Conservation (phyloP, 768 basidiomycete genomes). For the Exidia glandulosa region DNA sequence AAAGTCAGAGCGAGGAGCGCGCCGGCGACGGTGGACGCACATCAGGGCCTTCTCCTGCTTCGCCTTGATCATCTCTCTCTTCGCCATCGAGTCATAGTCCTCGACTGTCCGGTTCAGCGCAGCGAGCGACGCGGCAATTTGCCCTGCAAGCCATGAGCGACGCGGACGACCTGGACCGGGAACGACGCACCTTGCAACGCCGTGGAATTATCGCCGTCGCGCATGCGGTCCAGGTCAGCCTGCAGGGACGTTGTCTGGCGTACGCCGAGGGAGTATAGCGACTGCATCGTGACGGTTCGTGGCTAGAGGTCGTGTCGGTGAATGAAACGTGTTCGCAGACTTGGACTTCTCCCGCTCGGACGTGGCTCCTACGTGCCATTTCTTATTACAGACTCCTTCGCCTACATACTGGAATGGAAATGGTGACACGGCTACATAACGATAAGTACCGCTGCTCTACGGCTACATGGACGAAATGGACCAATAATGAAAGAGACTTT, state of each 20-base stretch:
- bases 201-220: conserved; percentile 68
- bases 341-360: no score
- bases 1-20: conserved; percentile 1
- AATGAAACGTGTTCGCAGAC: not conserved
- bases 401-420: no score
- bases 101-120: conserved; percentile 92
- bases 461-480: no score
- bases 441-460: no score
- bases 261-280: conserved; percentile 86
- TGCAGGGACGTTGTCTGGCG: conserved; percentile 84
- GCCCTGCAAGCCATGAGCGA: conserved; percentile 46
- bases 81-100: conserved; percentile 95
- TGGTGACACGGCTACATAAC: no score
- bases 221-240: conserved; percentile 74
- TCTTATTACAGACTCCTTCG: no score
- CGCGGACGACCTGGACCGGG: conserved; percentile 7
- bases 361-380: no score
- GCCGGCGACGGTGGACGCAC: conserved; percentile 30
- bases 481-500: no score
- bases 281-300: conserved; percentile 57
- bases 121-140: conserved; percentile 94
- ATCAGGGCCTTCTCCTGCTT: conserved; percentile 95
- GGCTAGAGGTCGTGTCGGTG: not conserved
- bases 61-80: conserved; percentile 88
- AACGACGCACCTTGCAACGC: conserved; percentile 67